Conservation (phyloP, 768 basidiomycete species). For the Trametes sanguinea region DNA sequence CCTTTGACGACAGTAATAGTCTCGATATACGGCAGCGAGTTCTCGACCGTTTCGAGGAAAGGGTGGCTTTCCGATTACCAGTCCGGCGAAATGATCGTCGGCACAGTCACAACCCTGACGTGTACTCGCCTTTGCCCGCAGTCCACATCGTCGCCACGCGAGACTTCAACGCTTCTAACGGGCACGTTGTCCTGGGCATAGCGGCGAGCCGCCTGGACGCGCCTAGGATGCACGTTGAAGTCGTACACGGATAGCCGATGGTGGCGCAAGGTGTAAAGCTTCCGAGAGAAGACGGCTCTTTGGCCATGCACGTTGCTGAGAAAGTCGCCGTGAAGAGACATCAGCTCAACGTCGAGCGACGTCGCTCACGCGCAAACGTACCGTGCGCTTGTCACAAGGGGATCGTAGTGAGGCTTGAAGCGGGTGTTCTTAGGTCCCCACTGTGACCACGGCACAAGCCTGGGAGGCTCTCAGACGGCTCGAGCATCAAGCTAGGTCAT, state of each 20-base stretch:
- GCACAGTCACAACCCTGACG: conserved; percentile 9
- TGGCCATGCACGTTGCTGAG: conserved; percentile 44
- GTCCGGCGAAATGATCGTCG: conserved; percentile 13
- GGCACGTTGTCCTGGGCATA: not conserved
- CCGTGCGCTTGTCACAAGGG: conserved; percentile 23
- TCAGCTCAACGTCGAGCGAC: too few relatives aligned
- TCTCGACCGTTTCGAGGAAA: conserved; percentile 25
- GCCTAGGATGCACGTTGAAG: conserved; percentile 34
- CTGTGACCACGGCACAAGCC: conserved; percentile 35
- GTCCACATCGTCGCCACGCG: too few relatives aligned
- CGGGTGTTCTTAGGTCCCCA: conserved; percentile 43
- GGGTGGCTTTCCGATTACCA: conserved; percentile 21
- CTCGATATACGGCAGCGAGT: conserved; percentile 32
- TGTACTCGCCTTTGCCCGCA: not conserved
- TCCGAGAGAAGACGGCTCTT: conserved; percentile 36
- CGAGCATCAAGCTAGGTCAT: conserved; percentile 12
- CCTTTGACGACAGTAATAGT: conserved; percentile 24
- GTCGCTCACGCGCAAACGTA: conserved; percentile 17
- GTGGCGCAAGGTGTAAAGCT: conserved; percentile 3
- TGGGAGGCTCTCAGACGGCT: not conserved
- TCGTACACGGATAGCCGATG: conserved; percentile 30
- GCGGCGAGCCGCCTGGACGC: conserved; percentile 4
- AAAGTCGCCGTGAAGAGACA: not conserved
- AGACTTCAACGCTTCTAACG: not conserved
- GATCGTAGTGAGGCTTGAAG: conserved; percentile 30